These are phyloP conservation scores for Polyplosphaeria fusca DNA, from an alignment of 495 filamentous ascomycete species.

Conservation along the genomic window DNA sequence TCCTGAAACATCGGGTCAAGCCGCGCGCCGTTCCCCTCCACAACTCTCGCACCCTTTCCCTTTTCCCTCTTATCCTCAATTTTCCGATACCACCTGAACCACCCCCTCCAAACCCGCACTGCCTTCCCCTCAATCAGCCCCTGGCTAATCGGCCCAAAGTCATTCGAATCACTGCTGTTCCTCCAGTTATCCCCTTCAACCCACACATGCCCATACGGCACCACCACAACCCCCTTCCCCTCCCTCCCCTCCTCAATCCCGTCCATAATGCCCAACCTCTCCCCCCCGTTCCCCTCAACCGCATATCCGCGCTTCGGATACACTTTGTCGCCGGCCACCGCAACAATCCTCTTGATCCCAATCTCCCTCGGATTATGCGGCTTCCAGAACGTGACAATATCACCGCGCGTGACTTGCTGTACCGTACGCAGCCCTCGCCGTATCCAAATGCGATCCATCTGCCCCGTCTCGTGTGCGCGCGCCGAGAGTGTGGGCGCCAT, in stretches of 20 bases:
- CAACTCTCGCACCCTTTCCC: slow-evolving; percentile 18
- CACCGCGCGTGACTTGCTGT: slow-evolving; percentile 24
- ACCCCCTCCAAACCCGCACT: slow-evolving; percentile 10
- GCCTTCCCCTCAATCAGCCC: slow-evolving; percentile 30
- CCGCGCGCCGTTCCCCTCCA: slow-evolving; percentile 2
- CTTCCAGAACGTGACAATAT: slow-evolving; percentile 39
- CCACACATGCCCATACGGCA: slow-evolving; percentile 43
- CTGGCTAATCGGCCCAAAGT: slow-evolving; percentile 39
- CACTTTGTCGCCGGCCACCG: slow-evolving; percentile 37
- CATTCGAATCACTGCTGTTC: slow-evolving; percentile 37
- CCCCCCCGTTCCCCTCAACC: slow-evolving; percentile 12
- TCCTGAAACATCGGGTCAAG: slow-evolving; percentile 3
- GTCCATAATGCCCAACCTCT: slow-evolving; percentile 12
- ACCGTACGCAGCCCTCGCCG: not conserved
- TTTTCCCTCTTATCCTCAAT: slow-evolving; percentile 15
- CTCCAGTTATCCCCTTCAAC: slow-evolving; percentile 44
- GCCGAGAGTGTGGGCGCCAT: slow-evolving; percentile 42
- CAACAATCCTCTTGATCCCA: slow-evolving; percentile 40
- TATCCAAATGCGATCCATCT: slow-evolving; percentile 27
- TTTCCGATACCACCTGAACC: not conserved
- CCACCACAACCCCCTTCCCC: slow-evolving; percentile 27
- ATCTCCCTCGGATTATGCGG: slow-evolving; percentile 35
- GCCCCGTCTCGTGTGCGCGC: slow-evolving; percentile 31
- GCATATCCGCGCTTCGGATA: slow-evolving; percentile 16
- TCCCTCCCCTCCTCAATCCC: slow-evolving; percentile 12